Conservation (phyloP, 2,329 filamentous ascomycete genomes). For the Fusarium foetens region DNA sequence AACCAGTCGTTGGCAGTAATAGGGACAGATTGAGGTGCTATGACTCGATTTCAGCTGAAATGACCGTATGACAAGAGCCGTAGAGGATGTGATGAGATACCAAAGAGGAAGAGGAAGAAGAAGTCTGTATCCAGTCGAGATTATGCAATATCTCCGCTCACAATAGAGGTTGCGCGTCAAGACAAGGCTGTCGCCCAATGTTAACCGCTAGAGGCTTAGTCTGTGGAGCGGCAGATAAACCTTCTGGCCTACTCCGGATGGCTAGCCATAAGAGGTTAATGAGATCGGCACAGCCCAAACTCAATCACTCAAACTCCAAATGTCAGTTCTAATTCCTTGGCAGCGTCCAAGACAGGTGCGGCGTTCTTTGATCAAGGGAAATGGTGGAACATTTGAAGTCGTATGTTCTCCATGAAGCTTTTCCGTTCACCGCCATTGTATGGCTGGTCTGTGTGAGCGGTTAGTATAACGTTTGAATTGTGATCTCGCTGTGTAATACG, state of each 20-base stretch:
- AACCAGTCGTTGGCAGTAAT: background rate
- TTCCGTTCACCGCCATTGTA: no score
- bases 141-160: background rate
- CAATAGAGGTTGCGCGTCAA: background rate
- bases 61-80: background rate
- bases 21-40: background rate
- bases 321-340: no score
- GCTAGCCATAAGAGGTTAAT: background rate
- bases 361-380: no score
- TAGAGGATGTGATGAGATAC: background rate
- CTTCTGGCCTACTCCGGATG: background rate
- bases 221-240: background rate
- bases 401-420: no score
- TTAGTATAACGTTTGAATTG: no score
- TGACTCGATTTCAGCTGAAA: background rate
- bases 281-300: background rate
- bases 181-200: background rate
- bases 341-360: no score
- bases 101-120: background rate
- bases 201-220: background rate
- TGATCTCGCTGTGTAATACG: no score
- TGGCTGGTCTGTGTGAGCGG: no score
- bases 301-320: background rate
- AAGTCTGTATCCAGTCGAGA: background rate
- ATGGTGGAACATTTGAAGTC: no score